phyloP scores from a whole-genome alignment of 2,329 filamentous ascomycete genomes.

The Neopestalotiopsis sp. region DNA sequence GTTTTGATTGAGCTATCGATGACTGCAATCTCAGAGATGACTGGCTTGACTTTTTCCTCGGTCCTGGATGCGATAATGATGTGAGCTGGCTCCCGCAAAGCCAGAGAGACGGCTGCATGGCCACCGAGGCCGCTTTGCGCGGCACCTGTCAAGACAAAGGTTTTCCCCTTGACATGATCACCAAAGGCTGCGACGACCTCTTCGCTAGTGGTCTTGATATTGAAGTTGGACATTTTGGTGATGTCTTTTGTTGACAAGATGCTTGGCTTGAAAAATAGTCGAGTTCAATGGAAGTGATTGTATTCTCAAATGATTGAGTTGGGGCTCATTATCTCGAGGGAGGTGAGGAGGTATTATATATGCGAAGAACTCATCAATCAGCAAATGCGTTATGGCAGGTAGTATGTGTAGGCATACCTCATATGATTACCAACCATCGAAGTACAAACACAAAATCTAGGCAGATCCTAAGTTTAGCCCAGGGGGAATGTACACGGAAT shows the following conservation, averaged over 20 bases:
- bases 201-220: conserved; percentile 27
- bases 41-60: conserved; percentile 26
- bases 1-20: conserved; percentile 28
- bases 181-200: conserved; percentile 30
- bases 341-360: neutral
- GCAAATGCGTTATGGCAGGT: neutral
- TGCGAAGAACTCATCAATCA: neutral
- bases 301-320: neutral
- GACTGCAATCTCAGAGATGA: conserved; percentile 24
- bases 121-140: conserved; percentile 28
- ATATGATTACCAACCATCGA: neutral
- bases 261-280: neutral
- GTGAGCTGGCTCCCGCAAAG: conserved; percentile 24
- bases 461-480: neutral
- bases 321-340: neutral
- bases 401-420: neutral
- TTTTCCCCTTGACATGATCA: conserved; percentile 26
- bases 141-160: conserved; percentile 30
- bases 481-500: neutral
- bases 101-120: conserved; percentile 27
- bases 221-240: conserved; percentile 24
- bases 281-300: neutral
- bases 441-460: neutral
- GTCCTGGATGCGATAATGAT: conserved; percentile 32
- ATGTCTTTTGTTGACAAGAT: neutral